phyloP scores from a whole-genome alignment of 208 protist species.

The Zelonia costaricensis region DNA sequence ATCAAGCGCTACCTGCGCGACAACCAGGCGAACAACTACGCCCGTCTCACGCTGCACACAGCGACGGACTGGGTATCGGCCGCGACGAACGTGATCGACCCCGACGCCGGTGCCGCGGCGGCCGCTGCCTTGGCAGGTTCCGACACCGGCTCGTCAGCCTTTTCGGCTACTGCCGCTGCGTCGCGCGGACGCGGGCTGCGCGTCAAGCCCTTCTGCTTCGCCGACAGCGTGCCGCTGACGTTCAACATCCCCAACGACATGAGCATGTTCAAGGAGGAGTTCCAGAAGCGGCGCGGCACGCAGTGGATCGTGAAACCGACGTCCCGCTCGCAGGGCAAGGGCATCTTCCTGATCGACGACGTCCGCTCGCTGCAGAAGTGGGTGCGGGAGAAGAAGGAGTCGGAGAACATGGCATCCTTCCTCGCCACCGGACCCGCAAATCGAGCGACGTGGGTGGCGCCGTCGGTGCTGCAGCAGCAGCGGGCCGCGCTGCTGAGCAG shows the following conservation, averaged over 20 bases:
- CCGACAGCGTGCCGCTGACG: slow-evolving; percentile 92
- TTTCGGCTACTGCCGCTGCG: neutral
- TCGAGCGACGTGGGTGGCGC: slow-evolving; percentile 9
- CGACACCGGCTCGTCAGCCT: neutral
- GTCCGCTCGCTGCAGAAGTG: slow-evolving; percentile 87
- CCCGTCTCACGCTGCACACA: slow-evolving; percentile 35
- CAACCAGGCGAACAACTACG: slow-evolving; percentile 30
- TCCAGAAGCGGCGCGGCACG: slow-evolving; percentile 64
- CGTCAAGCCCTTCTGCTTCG: slow-evolving; percentile 46
- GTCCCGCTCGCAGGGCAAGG: slow-evolving; percentile 92
- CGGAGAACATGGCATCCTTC: slow-evolving; percentile 35
- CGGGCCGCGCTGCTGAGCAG: slow-evolving; percentile 7
- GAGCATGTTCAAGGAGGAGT: slow-evolving; percentile 95
- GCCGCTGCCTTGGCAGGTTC: neutral
- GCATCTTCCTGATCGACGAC: slow-evolving; percentile 96
- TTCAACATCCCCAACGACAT: slow-evolving; percentile 95
- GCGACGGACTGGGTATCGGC: slow-evolving; percentile 48
- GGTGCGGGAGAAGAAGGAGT: slow-evolving; percentile 67
- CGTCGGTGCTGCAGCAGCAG: slow-evolving; percentile 19
- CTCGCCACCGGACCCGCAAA: slow-evolving; percentile 13
- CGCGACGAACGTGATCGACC: slow-evolving; percentile 16
- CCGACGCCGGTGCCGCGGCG: neutral
- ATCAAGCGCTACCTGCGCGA: slow-evolving; percentile 91
- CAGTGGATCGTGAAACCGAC: slow-evolving; percentile 98
- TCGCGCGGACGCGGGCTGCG: neutral